Conservation (phyloP, 352 stramenopile species). For the Phytopythium sindhum region DNA sequence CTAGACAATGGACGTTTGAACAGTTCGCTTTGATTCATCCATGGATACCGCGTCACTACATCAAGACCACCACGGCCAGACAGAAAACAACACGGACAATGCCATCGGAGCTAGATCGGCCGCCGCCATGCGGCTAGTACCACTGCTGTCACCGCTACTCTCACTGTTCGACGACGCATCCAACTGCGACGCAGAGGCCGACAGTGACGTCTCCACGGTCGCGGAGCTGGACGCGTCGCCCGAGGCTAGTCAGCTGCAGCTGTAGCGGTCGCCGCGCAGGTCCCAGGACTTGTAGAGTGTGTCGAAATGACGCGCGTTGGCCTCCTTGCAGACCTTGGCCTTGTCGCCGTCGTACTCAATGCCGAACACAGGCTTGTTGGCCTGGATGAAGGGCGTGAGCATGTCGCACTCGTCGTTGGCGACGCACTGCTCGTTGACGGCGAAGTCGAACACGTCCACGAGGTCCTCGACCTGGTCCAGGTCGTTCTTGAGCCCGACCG, state of each 20-base stretch:
- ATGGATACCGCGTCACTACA: background rate
- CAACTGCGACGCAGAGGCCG: background rate
- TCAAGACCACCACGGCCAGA: background rate
- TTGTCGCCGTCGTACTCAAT: conserved; percentile 53
- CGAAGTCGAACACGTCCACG: conserved; percentile 48
- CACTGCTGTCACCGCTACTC: background rate
- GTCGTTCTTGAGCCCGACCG: conserved; percentile 58
- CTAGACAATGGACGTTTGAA: background rate
- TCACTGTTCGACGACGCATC: background rate
- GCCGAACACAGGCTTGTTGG: conserved; percentile 53
- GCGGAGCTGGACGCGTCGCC: background rate
- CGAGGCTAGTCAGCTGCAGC: conserved; percentile 17
- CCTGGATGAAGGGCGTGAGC: conserved; percentile 35
- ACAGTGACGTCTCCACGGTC: background rate
- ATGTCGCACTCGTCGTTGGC: conserved; percentile 45
- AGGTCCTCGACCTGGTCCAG: conserved; percentile 35
- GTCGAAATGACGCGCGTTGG: conserved; percentile 33
- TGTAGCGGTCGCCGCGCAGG: conserved; percentile 31
- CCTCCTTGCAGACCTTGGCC: conserved; percentile 15
- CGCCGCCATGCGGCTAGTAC: background rate
- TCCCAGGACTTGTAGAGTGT: conserved; percentile 36
- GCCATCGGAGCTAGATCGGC: background rate
- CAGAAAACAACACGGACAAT: background rate
- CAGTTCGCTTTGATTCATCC: background rate
- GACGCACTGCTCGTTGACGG: conserved; percentile 56